phyloP scores from a whole-genome alignment of 352 stramenopile genomes.

The Phytophthora macrochlamydospora region DNA sequence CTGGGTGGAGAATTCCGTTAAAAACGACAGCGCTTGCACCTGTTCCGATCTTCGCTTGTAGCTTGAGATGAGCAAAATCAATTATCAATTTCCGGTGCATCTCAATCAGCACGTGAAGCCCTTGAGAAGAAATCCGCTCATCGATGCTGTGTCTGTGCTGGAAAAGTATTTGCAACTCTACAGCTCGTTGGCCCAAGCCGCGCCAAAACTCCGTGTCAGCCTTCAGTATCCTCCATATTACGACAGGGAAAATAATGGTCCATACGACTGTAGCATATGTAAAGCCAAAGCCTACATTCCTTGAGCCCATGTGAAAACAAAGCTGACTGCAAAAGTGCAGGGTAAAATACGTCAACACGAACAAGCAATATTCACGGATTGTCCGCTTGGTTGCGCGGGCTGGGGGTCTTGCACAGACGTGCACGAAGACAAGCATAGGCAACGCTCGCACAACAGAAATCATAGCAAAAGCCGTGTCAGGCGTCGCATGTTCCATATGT shows the following conservation, averaged over 20 bases:
- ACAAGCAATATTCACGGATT: slow-evolving; percentile 44
- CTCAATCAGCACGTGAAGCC: slow-evolving; percentile 72
- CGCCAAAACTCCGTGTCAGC: slow-evolving; percentile 64
- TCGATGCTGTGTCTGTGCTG: slow-evolving; percentile 31
- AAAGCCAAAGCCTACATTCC: slow-evolving; percentile 29
- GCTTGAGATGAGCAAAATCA: slow-evolving; percentile 71
- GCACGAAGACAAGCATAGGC: slow-evolving; percentile 30
- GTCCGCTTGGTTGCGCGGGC: slow-evolving; percentile 30
- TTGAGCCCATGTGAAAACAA: slow-evolving; percentile 29
- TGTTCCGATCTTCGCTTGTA: slow-evolving; percentile 57
- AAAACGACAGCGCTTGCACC: slow-evolving; percentile 58
- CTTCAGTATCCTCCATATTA: slow-evolving; percentile 43
- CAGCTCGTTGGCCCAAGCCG: slow-evolving; percentile 34
- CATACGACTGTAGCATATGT: slow-evolving; percentile 39
- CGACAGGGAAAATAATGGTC: slow-evolving; percentile 19
- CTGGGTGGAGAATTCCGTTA: slow-evolving; percentile 36
- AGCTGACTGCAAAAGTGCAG: slow-evolving; percentile 39
- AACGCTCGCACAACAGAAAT: slow-evolving; percentile 18
- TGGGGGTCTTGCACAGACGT: slow-evolving; percentile 28
- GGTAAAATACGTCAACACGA: slow-evolving; percentile 41
- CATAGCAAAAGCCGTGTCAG: slow-evolving; percentile 20
- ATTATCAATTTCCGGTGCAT: slow-evolving; percentile 79
- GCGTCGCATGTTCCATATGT: slow-evolving; percentile 26
- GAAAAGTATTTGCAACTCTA: slow-evolving; percentile 32
- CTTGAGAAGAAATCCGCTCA: slow-evolving; percentile 40